A percentile compares a stretch with the other conserved stretches of the same genome.
phyloP scores from a whole-genome alignment of 1,284 basidiomycete species.

The Ceratobasidium sp. region DNA sequence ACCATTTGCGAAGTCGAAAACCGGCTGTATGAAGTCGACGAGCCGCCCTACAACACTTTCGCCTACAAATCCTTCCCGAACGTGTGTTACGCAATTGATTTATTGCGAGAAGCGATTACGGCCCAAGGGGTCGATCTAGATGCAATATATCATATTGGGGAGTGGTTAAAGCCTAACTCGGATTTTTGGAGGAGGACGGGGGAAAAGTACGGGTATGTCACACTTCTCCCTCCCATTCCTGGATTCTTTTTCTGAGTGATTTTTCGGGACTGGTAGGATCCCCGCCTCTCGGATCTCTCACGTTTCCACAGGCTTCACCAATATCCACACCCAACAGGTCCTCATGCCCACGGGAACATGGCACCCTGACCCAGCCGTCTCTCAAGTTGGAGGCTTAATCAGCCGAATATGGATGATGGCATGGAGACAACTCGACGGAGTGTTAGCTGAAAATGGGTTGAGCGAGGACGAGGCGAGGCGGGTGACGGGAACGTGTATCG shows the following conservation, averaged over 20 bases:
- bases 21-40: conserved; percentile 23
- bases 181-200: conserved; percentile 17
- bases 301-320: not conserved
- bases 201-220: conserved; percentile 1
- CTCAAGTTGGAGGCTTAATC: conserved; percentile 8
- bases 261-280: conserved; percentile 3
- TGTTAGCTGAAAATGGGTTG: conserved; percentile 5
- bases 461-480: conserved; percentile 6
- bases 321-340: conserved; percentile 16
- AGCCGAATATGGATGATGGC: conserved; percentile 5
- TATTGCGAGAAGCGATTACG: not conserved
- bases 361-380: conserved; percentile 34
- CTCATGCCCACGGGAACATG: conserved; percentile 27
- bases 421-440: conserved; percentile 27
- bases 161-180: conserved; percentile 20
- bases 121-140: conserved; percentile 29
- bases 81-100: not conserved
- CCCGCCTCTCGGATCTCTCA: not conserved
- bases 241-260: not conserved
- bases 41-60: conserved; percentile 23
- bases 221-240: not conserved
- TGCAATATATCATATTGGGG: conserved; percentile 14
- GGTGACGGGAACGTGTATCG: not conserved
- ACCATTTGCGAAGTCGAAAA: conserved; percentile 35
- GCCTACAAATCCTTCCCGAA: not conserved